phyloP scores from a whole-genome alignment of 768 basidiomycete species.

The Clavaria fumosa region DNA sequence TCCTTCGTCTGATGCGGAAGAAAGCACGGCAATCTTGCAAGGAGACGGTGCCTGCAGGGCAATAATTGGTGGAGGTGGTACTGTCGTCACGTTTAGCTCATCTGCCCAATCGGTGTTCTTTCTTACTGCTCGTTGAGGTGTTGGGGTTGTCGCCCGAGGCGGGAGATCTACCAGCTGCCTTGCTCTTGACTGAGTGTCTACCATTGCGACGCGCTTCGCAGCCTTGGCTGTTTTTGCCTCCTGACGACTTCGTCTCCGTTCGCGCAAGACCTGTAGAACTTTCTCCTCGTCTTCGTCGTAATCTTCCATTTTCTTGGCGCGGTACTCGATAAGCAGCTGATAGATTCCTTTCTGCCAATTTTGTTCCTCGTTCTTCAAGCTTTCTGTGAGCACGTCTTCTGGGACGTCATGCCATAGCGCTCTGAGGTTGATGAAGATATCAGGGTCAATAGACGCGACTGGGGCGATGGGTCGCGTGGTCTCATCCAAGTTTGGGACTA shows the following conservation, averaged over 20 bases:
- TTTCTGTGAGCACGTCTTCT: constrained; percentile 58
- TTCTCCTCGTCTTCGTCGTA: constrained; percentile 56
- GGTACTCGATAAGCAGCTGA: constrained; percentile 74
- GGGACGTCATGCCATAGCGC: constrained; percentile 82
- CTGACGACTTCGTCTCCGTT: constrained; percentile 22
- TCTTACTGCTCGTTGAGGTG: constrained; percentile 40
- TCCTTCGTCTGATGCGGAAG: no score
- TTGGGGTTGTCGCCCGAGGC: constrained; percentile 41
- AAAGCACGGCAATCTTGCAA: no score
- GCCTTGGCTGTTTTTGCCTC: constrained; percentile 19
- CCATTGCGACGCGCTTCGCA: constrained; percentile 11
- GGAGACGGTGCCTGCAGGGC: no score
- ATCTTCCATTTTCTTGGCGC: constrained; percentile 55
- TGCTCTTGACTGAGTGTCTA: constrained; percentile 14
- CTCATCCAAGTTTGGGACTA: constrained; percentile 45
- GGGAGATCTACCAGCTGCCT: constrained; percentile 26
- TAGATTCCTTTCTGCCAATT: constrained; percentile 98
- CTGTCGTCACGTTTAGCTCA: neutral
- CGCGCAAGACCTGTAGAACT: constrained; percentile 16
- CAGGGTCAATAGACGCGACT: constrained; percentile 60
- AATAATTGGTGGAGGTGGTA: constrained; percentile 11
- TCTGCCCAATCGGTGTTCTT: constrained; percentile 9
- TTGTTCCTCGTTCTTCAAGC: constrained; percentile 46
- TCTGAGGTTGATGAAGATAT: constrained; percentile 79
- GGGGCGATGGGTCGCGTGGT: constrained; percentile 55